Evolutionary conservation across 2,329 filamentous ascomycete genomes (phyloP).

Genomic region (Xylaria sp.): DNA sequence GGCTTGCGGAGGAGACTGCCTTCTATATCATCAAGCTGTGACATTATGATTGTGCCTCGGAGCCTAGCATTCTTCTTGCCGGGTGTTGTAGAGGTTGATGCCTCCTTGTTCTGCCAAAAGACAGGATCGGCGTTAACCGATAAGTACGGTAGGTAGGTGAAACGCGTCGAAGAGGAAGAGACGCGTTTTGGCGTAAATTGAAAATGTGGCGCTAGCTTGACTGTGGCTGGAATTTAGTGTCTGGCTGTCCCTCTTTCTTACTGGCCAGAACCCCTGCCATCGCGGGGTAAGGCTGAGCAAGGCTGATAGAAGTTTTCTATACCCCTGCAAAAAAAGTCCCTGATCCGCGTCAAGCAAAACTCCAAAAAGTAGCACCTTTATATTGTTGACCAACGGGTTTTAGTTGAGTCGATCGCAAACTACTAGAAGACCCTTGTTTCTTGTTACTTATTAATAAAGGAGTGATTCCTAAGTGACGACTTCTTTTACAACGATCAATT

Average conservation of each 20-base stretch:
- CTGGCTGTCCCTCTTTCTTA: slow-evolving; percentile 1
- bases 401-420: not conserved
- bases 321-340: slow-evolving; percentile 37
- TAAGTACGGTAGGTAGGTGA: slow-evolving; percentile 1
- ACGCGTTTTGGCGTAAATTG: slow-evolving; percentile 54
- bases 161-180: slow-evolving; percentile 29
- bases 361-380: not conserved
- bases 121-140: slow-evolving; percentile 9
- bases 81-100: not conserved
- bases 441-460: not conserved
- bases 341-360: slow-evolving; percentile 21
- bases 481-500: not conserved
- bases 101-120: slow-evolving; percentile 11
- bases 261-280: slow-evolving; percentile 40
- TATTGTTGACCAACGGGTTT: not conserved
- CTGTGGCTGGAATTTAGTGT: slow-evolving; percentile 21
- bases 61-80: not conserved
- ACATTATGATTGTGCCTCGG: slow-evolving; percentile 50
- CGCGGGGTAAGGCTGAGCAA: slow-evolving; percentile 47
- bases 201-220: slow-evolving; percentile 37
- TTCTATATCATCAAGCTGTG: slow-evolving; percentile 56
- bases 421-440: not conserved
- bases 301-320: slow-evolving; percentile 30
- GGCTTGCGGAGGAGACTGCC: slow-evolving; percentile 60
- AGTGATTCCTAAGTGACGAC: too few relatives aligned